Percentiles rank a stretch among this genome's conserved stretches.
Conservation (phyloP, 306 rosid genomes). For the Gynostemma pentaphyllum region DNA sequence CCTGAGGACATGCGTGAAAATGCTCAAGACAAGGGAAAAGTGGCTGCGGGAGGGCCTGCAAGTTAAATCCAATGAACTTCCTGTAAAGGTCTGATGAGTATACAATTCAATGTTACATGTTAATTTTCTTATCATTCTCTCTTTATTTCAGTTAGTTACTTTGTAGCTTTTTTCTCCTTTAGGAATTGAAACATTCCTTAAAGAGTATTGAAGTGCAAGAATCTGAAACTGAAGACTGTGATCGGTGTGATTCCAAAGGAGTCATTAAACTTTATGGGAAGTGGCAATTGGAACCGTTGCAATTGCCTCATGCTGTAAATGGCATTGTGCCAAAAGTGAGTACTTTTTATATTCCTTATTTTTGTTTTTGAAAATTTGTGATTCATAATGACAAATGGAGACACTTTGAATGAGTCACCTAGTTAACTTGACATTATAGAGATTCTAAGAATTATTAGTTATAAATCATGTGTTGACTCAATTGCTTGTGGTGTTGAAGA, state of each 20-base stretch:
- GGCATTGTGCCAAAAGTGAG: slow-evolving; percentile 85
- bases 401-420: not conserved
- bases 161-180: slow-evolving; percentile 4
- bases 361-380: slow-evolving; percentile 1
- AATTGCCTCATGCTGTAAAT: slow-evolving; percentile 68
- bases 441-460: not conserved
- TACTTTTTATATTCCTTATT: slow-evolving; percentile 1
- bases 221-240: slow-evolving; percentile 47
- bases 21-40: slow-evolving; percentile 61
- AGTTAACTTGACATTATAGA: not conserved
- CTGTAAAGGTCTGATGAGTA: slow-evolving; percentile 51
- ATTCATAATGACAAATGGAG: slow-evolving; percentile 1
- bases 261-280: slow-evolving; percentile 59
- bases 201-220: slow-evolving; percentile 44
- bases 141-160: slow-evolving; percentile 4
- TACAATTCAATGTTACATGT: not conserved
- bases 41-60: slow-evolving; percentile 93
- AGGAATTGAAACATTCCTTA: slow-evolving; percentile 51
- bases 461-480: not conserved
- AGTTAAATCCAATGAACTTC: slow-evolving; percentile 64
- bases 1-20: slow-evolving; percentile 80
- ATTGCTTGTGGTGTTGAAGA: not conserved
- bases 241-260: slow-evolving; percentile 33
- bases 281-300: slow-evolving; percentile 84
- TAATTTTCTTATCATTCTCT: not conserved